Evolutionary conservation across 116 monocot genomes (phyloP).

Genomic region (Thalassia testudinum): DNA sequence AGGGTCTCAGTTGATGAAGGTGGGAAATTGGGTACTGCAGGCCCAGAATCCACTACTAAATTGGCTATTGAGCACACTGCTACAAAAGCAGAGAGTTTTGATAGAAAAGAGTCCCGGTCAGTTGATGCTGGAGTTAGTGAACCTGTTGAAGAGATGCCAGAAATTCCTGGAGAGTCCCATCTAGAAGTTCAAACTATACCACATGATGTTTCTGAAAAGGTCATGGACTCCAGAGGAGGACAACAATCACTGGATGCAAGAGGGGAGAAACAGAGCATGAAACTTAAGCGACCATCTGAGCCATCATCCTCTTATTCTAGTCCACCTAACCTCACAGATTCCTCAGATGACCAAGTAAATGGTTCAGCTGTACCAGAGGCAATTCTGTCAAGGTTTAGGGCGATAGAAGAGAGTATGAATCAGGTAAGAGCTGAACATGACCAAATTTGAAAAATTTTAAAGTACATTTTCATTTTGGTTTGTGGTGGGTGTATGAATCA

Average conservation of each 20-base stretch:
- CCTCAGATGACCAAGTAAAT: slow-evolving; percentile 35
- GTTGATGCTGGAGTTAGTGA: slow-evolving; percentile 17
- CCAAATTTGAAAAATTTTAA: no score
- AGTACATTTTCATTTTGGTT: no score
- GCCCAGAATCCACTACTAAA: slow-evolving; percentile 20
- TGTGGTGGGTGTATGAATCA: no score
- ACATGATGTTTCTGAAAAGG: slow-evolving; percentile 34
- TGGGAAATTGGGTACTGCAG: slow-evolving; percentile 10
- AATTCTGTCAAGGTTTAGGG: slow-evolving; percentile 22
- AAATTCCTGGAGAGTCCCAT: slow-evolving; percentile 10
- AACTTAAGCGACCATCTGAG: slow-evolving; percentile 29
- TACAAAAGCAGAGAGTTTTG: slow-evolving; percentile 10
- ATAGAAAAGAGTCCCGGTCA: slow-evolving; percentile 18
- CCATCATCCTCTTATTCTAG: slow-evolving; percentile 37
- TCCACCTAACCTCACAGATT: slow-evolving; percentile 43
- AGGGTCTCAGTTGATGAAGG: slow-evolving; percentile 14
- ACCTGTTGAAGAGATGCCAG: slow-evolving; percentile 16
- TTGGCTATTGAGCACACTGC: slow-evolving; percentile 17
- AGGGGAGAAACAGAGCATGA: no score
- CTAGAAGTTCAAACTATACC: slow-evolving; percentile 18
- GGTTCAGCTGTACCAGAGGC: slow-evolving; percentile 16
- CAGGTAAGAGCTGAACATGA: no score
- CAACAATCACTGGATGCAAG: slow-evolving; percentile 13
- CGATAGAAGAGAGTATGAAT: slow-evolving; percentile 55
- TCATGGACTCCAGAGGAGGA: slow-evolving; percentile 23